These are phyloP conservation scores for Calamus simplicifolius DNA, from an alignment of 176 grass and related monocot genomes.

Conservation along the genomic window DNA sequence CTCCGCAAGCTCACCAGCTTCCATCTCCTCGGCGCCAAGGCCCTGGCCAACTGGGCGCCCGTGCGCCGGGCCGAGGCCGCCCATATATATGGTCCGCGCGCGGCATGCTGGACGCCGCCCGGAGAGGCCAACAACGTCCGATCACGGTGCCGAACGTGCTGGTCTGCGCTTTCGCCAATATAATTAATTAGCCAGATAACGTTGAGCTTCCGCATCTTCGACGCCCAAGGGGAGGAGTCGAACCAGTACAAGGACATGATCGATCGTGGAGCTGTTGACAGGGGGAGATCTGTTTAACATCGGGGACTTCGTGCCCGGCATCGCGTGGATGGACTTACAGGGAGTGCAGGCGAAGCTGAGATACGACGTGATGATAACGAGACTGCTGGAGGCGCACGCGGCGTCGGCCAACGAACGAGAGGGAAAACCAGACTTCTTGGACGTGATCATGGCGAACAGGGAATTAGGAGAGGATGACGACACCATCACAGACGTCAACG, in stretches of 20 bases:
- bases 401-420: neutral
- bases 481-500: neutral
- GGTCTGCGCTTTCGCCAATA: constrained; percentile 2
- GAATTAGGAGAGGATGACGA: neutral
- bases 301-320: constrained; percentile 1
- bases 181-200: neutral
- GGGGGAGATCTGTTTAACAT: constrained; percentile 2
- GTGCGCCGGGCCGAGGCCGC: neutral
- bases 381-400: neutral
- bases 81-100: neutral
- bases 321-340: constrained; percentile 3
- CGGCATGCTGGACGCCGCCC: neutral
- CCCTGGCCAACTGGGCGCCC: neutral
- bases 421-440: neutral
- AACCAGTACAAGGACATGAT: constrained; percentile 5
- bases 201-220: neutral
- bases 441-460: constrained; percentile 1
- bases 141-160: neutral
- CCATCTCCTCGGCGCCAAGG: constrained; percentile 5
- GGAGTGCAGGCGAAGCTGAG: neutral
- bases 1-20: neutral
- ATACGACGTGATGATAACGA: neutral
- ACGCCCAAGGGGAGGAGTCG: neutral
- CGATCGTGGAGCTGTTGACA: neutral
- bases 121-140: neutral